A percentile compares a stretch with the other conserved stretches of the same genome.
These are phyloP conservation scores for Chamaecyparis obtusa DNA, from an alignment of 75 land plant genomes.

Conservation along the genomic window DNA sequence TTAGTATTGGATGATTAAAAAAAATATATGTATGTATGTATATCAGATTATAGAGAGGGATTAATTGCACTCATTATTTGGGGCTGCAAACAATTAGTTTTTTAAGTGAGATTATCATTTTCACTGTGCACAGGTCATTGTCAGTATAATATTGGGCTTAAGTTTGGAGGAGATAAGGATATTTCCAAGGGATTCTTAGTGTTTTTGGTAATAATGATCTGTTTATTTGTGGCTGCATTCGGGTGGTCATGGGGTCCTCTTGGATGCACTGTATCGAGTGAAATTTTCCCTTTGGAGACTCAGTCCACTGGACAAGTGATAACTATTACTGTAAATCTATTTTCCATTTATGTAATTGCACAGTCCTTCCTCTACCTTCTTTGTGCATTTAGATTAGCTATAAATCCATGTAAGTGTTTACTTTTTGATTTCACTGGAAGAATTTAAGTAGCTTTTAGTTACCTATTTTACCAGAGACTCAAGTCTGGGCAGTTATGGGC, in stretches of 20 bases:
- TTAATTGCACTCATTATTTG: background rate
- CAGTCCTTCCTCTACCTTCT: slow-evolving; percentile 71
- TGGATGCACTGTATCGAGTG: slow-evolving; percentile 88
- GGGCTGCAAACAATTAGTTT: background rate
- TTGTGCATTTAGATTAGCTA: slow-evolving; percentile 67
- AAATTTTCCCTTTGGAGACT: slow-evolving; percentile 83
- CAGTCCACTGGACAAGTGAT: slow-evolving; percentile 89
- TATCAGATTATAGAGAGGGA: background rate
- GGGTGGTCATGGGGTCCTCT: slow-evolving; percentile 96
- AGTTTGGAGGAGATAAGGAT: slow-evolving; percentile 31
- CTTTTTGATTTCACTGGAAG: no score
- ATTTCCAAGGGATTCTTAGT: slow-evolving; percentile 46
- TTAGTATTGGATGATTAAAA: background rate
- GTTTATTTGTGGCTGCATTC: slow-evolving; percentile 63
- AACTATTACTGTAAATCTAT: slow-evolving; percentile 74
- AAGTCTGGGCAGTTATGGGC: no score
- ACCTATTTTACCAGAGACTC: no score
- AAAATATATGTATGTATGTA: background rate
- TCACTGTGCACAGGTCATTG: slow-evolving; percentile 28
- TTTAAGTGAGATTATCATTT: background rate
- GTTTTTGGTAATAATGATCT: slow-evolving; percentile 54
- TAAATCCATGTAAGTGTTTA: no score
- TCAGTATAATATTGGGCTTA: slow-evolving; percentile 62
- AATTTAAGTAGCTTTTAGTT: no score
- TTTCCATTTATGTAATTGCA: slow-evolving; percentile 78